Base-by-base conservation (phyloP, 2,329 filamentous ascomycete genomes). In the Fusarium musae region DNA sequence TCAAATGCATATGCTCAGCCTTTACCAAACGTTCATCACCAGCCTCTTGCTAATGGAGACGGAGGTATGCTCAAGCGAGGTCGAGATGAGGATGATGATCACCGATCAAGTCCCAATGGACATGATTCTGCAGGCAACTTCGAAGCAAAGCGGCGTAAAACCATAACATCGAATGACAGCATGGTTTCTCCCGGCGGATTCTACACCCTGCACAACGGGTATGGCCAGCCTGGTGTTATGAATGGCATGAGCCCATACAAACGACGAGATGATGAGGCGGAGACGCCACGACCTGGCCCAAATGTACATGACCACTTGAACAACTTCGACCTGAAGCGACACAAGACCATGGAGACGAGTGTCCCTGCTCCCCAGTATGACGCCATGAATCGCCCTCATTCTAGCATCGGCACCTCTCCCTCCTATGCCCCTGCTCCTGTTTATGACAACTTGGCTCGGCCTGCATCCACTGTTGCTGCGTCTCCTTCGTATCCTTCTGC, bases 71-170 rank as follows among this genome's bases (percentile, higher is more conserved):
- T 87, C 56, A 87, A 88, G 79, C 81, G 86, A 59, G 83, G 85
- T 5, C 85, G 86, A 16, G 86, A 87, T 37, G 92, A 93, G 39
- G 89, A 91, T n/a, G 90, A 69, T 39, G 66, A 69, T 36, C 66
- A 69, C 47, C 66, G 66, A 8, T 69, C 66, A 65, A 69, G 66
- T 44, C 91, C 88, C 78, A 88, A 88, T 49, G 79, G 75, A 7
- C 66, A 78, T 30, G 76, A 75, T 36, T 60, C 70, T 19, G 75
- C 79, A 70, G 79, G 77, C 13, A 90, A 91, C 49, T 84, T 90
- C 70, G 89, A 93, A 28, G 82, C 92, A 66, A 97, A 97, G 85
- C 91, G 94, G 75, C 91, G 93, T 70, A 96, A 95, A 86, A 95
- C 93, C 2, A 86, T 93, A 74, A 88, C 65, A 21, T 67, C 65